Conservation (phyloP, 2,329 filamentous ascomycete genomes). For the Penicillium sp. region DNA sequence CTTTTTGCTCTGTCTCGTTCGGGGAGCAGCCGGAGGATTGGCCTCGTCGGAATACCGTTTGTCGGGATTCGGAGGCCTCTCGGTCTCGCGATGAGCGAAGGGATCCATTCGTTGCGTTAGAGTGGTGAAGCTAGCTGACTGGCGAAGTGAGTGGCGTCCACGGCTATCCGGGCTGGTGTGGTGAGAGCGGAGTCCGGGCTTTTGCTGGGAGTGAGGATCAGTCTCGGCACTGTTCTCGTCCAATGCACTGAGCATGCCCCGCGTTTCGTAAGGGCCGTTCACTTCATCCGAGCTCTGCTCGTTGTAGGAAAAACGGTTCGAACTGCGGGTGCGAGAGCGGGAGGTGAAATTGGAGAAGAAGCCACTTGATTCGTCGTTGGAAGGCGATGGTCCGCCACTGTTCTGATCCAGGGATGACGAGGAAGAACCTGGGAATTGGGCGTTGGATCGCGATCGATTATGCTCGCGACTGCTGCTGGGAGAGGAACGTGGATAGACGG, state of each 20-base stretch:
- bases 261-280: conserved; percentile 45
- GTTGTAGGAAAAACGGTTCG: conserved; percentile 37
- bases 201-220: conserved; percentile 29
- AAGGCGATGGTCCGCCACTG: conserved; percentile 42
- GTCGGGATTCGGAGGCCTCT: conserved; percentile 55
- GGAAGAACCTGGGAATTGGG: conserved; percentile 43
- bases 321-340: conserved; percentile 35
- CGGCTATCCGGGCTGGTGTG: conserved; percentile 57
- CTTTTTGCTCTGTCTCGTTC: conserved; percentile 69
- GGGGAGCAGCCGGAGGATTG: conserved; percentile 59
- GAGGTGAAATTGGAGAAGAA: conserved; percentile 29
- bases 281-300: conserved; percentile 47
- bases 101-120: conserved; percentile 52
- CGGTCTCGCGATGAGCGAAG: conserved; percentile 44
- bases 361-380: conserved; percentile 32
- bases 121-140: conserved; percentile 64
- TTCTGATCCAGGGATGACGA: conserved; percentile 49
- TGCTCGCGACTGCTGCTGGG: conserved; percentile 42
- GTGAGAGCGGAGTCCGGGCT: conserved; percentile 46
- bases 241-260: conserved; percentile 45
- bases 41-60: conserved; percentile 80
- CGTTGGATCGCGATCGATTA: conserved; percentile 46
- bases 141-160: conserved; percentile 58
- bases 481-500: conserved; percentile 45
- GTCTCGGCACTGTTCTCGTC: conserved; percentile 41